These are phyloP conservation scores for Arabidopsis arenosa DNA, from an alignment of 345 rosid genomes.

Conservation along the genomic window DNA sequence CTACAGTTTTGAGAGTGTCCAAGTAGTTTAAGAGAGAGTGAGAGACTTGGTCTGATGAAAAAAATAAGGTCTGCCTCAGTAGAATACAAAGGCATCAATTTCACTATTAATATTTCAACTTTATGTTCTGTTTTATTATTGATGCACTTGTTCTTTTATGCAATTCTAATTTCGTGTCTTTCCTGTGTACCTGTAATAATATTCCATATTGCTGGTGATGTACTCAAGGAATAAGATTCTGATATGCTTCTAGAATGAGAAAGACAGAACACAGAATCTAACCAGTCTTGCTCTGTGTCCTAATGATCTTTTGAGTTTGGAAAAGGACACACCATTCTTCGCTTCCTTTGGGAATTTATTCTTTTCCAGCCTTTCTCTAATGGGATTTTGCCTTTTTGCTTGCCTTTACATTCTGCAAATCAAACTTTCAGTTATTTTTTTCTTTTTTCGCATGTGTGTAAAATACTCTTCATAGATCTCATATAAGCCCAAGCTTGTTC, in stretches of 20 bases:
- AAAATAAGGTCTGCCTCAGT: slow-evolving; percentile 2
- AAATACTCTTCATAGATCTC: slow-evolving; percentile 20
- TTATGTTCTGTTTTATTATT: too few relatives aligned
- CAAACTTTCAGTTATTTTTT: background rate
- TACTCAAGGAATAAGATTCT: slow-evolving; percentile 44
- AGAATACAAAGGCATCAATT: too few relatives aligned
- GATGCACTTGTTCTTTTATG: background rate
- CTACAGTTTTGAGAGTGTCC: background rate
- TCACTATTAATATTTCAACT: slow-evolving; percentile 5
- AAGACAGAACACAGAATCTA: slow-evolving; percentile 38
- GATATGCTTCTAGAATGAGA: slow-evolving; percentile 29
- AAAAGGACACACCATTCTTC: slow-evolving; percentile 29
- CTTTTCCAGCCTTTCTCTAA: slow-evolving; percentile 31
- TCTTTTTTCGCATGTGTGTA: background rate
- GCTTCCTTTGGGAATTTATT: slow-evolving; percentile 39
- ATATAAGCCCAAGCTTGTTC: slow-evolving; percentile 15
- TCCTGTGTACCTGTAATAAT: slow-evolving; percentile 22
- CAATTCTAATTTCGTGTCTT: background rate
- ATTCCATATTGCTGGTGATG: slow-evolving; percentile 35
- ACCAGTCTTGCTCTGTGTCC: slow-evolving; percentile 31
- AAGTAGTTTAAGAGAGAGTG: background rate
- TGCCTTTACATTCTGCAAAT: slow-evolving; percentile 28
- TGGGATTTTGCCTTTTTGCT: slow-evolving; percentile 24
- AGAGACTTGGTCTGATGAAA: background rate
- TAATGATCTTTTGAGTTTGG: slow-evolving; percentile 35